These are phyloP conservation scores for Fusarium sp. DNA, from an alignment of 2,329 filamentous ascomycete species.

Conservation along the genomic window DNA sequence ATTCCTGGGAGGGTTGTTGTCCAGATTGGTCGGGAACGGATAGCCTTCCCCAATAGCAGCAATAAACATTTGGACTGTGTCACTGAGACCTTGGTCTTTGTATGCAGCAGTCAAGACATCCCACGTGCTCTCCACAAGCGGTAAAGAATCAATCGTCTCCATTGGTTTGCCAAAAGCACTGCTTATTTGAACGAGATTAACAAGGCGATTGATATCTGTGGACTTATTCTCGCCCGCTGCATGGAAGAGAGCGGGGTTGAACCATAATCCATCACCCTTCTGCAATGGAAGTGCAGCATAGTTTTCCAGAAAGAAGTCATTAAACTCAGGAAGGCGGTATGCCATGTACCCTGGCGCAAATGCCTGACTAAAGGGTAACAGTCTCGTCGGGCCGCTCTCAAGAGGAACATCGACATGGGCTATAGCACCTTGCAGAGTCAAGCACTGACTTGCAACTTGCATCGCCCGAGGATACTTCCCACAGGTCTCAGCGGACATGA, in stretches of 20 bases:
- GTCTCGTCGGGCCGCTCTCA: conserved; percentile 68
- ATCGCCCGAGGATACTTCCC: conserved; percentile 63
- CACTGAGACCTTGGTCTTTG: conserved; percentile 53
- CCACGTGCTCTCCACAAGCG: conserved; percentile 62
- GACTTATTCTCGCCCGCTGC: conserved; percentile 69
- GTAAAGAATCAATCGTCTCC: conserved; percentile 68
- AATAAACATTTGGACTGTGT: conserved; percentile 61
- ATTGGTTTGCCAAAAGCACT: conserved; percentile 73
- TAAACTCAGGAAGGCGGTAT: conserved; percentile 66
- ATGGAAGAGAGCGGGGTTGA: conserved; percentile 73
- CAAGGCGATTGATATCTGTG: conserved; percentile 62
- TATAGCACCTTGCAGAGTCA: conserved; percentile 73
- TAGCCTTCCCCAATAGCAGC: conserved; percentile 68
- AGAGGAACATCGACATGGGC: conserved; percentile 72
- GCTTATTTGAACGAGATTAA: conserved; percentile 73
- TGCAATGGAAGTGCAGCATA: conserved; percentile 65
- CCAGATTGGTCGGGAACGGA: conserved; percentile 72
- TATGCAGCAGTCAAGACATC: conserved; percentile 52
- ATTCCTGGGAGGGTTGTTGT: conserved; percentile 65
- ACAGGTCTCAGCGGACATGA: conserved; percentile 64
- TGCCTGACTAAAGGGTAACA: conserved; percentile 71
- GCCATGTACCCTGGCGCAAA: conserved; percentile 70
- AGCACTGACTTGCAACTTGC: conserved; percentile 66
- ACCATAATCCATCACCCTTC: conserved; percentile 72
- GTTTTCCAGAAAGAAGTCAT: conserved; percentile 64